phyloP scores from a whole-genome alignment of 2,329 filamentous ascomycete genomes.

The Periglandula ipomoeae region DNA sequence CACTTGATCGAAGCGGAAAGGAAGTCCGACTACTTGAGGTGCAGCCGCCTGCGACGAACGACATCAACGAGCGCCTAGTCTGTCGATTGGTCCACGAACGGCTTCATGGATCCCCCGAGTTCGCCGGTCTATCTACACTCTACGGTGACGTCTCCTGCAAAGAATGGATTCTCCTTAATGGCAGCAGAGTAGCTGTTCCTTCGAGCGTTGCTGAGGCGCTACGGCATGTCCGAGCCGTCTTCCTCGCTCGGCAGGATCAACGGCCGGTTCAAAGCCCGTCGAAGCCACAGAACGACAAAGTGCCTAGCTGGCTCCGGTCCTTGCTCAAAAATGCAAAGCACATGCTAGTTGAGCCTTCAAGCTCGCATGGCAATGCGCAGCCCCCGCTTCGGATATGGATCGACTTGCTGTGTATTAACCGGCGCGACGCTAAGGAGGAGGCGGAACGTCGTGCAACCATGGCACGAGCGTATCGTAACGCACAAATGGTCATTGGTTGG shows the following conservation, averaged over 20 bases:
- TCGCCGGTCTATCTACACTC: slow-evolving; percentile 22
- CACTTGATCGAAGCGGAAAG: slow-evolving; percentile 14
- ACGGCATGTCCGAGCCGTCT: slow-evolving; percentile 23
- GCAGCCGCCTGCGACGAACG: slow-evolving; percentile 16
- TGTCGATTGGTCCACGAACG: slow-evolving; percentile 23
- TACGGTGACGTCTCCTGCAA: slow-evolving; percentile 19
- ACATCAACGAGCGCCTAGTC: slow-evolving; percentile 19
- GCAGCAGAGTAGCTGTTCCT: slow-evolving; percentile 17
- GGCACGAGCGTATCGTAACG: slow-evolving; percentile 19
- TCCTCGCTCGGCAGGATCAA: slow-evolving; percentile 14
- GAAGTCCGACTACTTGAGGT: slow-evolving; percentile 26
- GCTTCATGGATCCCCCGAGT: slow-evolving; percentile 17
- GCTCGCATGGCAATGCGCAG: neutral
- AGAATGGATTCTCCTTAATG: slow-evolving; percentile 21
- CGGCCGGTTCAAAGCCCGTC: slow-evolving; percentile 12
- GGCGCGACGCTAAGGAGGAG: slow-evolving; percentile 19
- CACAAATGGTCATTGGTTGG: slow-evolving; percentile 25
- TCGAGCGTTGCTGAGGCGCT: slow-evolving; percentile 21
- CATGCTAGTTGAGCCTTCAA: slow-evolving; percentile 7
- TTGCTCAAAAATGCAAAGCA: slow-evolving; percentile 11
- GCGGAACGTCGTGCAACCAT: slow-evolving; percentile 19
- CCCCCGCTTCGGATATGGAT: slow-evolving; percentile 21
- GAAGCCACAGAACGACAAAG: slow-evolving; percentile 11
- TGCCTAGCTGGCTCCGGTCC: slow-evolving; percentile 14
- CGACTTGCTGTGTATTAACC: slow-evolving; percentile 22